Base-by-base conservation (phyloP, 345 rosid genomes). In the Brassica nigra region DNA sequence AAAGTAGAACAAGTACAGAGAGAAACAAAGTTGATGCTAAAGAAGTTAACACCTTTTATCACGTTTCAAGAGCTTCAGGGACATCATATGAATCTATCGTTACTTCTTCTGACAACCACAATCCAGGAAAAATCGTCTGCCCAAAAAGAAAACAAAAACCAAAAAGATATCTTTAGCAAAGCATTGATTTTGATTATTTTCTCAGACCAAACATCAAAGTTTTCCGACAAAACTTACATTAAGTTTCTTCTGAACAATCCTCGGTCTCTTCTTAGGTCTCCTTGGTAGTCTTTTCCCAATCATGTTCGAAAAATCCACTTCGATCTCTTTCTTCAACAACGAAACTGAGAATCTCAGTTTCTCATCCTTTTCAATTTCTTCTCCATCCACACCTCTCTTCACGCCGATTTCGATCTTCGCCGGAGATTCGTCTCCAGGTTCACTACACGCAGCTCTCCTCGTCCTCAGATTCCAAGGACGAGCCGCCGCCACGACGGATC, bases 221-320 rank as follows among this genome's bases (percentile, higher is more conserved):
- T n/a, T 7, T 8, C n/a, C 3, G 4, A 37, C 7, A 11, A 42
- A 2, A 2, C 65, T 74, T 80, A 80, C 83, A 68, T 74, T 74
- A 28, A 80, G 39, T 74, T 80, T 68, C 71, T 69, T 80, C 78
- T 80, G 83, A 62, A 80, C 71, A 29, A 61, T n/a, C 8, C 37
- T 59, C 4, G 83, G 75, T 74, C 83, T 80, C 78, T 80, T 80
- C 78, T 80, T 80, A 33, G 83, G 83, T 74, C 83, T 68, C 12
- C 71, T 68, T 2, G 82, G 66, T 47, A 64, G 71, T 68, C 36
- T 68, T 36, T 74, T 74, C 47, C 83, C 75, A 54, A 68, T 62
- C 6, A 69, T 29, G 5, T 1, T 18, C 0, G 66, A 68, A 49
- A 74, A 80, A 52, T 80, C 83, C 2, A 68, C 61, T 47, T 80